phyloP scores from a whole-genome alignment of 805 yeast species.

The Blastobotrys peoriensis region DNA sequence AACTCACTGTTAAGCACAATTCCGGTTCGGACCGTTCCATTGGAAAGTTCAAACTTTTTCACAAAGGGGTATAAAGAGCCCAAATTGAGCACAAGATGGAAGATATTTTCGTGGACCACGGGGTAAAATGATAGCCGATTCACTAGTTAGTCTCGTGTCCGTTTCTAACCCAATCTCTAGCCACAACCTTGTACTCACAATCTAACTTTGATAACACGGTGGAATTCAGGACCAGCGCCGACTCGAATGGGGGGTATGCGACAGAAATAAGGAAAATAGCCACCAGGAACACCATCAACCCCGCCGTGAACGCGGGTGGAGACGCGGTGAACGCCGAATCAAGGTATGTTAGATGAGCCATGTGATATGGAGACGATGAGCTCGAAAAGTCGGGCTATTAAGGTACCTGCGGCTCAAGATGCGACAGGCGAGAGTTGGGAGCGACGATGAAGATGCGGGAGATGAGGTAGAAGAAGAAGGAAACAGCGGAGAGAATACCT shows the following conservation, averaged over 20 bases:
- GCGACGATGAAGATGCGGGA: too few relatives aligned
- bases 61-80: conserved; percentile 54
- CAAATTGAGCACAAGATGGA: conserved; percentile 59
- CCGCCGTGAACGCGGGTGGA: conserved; percentile 25
- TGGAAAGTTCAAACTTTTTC: conserved; percentile 57
- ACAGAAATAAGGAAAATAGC: conserved; percentile 10
- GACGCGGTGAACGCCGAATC: neutral
- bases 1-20: conserved; percentile 52
- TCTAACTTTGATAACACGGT: conserved; percentile 45
- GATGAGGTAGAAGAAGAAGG: too few relatives aligned
- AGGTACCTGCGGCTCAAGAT: too few relatives aligned
- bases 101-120: conserved; percentile 53
- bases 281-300: conserved; percentile 19
- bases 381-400: too few relatives aligned
- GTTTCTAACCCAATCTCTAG: too few relatives aligned
- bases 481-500: too few relatives aligned
- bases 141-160: conserved; percentile 30
- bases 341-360: neutral
- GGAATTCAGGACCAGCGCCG: conserved; percentile 48
- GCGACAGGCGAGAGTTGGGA: too few relatives aligned
- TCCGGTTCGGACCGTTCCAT: conserved; percentile 86
- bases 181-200: conserved; percentile 22
- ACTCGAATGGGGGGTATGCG: conserved; percentile 24
- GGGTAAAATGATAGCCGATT: conserved; percentile 65
- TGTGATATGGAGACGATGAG: too few relatives aligned